Evolutionary conservation across 768 basidiomycete genomes (phyloP).

Genomic region (Imleria badia): DNA sequence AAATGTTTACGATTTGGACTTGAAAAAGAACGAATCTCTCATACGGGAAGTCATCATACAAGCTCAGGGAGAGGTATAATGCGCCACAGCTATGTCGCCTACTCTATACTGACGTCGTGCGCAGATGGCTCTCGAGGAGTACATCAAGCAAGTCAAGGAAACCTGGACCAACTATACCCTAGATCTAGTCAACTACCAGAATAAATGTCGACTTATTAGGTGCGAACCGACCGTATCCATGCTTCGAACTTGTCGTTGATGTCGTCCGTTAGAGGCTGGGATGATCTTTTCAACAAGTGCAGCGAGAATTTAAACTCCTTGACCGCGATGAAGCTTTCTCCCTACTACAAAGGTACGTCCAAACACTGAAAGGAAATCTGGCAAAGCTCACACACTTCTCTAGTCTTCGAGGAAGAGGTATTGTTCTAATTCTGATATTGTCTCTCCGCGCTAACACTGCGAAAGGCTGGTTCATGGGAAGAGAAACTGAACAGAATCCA

Average conservation of each 20-base stretch:
- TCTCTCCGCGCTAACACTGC: conserved; percentile 7
- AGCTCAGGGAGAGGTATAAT: conserved; percentile 88
- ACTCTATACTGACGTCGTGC: conserved; percentile 18
- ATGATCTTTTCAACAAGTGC: conserved; percentile 95
- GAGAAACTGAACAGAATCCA: conserved; percentile 96
- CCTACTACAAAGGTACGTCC: conserved; percentile 88
- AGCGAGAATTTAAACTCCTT: conserved; percentile 96
- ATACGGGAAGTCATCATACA: conserved; percentile 97
- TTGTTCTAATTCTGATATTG: neutral
- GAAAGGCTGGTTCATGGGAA: conserved; percentile 86
- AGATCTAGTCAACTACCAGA: conserved; percentile 97
- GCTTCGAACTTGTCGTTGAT: conserved; percentile 3
- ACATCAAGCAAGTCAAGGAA: conserved; percentile 95
- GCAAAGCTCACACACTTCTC: conserved; percentile 2
- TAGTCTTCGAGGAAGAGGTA: conserved; percentile 90
- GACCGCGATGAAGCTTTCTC: conserved; percentile 95
- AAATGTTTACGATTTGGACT: conserved; percentile 93
- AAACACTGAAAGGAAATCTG: neutral
- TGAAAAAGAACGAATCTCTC: conserved; percentile 85
- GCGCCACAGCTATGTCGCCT: conserved; percentile 5
- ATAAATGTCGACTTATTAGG: conserved; percentile 95
- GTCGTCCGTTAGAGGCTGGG: conserved; percentile 73
- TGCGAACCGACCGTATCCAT: conserved; percentile 27
- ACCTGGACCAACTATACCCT: conserved; percentile 95
- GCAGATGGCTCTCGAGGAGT: conserved; percentile 94